Percentiles rank a stretch among this genome's conserved stretches.
Evolutionary conservation across 139 green algal species (phyloP).

Genomic region (Diplosphaera chodatii): DNA sequence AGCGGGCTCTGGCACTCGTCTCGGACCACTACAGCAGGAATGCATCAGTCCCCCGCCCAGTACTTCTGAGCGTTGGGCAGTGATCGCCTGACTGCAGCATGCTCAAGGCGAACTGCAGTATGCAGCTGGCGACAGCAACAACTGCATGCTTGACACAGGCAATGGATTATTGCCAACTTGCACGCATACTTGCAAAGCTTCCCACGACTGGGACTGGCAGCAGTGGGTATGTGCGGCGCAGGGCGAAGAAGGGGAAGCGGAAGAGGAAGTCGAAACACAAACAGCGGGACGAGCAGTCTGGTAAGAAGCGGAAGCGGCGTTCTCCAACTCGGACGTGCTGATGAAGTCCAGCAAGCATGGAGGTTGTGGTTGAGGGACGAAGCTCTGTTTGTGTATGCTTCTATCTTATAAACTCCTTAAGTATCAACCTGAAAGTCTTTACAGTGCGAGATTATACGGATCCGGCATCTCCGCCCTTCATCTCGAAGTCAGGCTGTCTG

Average conservation of each 20-base stretch:
- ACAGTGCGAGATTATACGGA: too few species aligned
- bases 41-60: background rate
- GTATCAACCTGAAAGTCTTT: too few species aligned
- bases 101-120: too few species aligned
- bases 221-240: background rate
- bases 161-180: background rate
- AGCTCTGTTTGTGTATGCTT: too few species aligned
- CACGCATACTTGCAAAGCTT: background rate
- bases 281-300: background rate
- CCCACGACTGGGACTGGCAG: background rate
- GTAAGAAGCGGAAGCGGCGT: background rate
- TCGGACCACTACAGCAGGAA: conserved; percentile 19
- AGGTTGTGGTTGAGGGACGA: background rate
- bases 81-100: too few species aligned
- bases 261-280: background rate
- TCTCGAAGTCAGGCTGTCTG: too few species aligned
- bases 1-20: conserved; percentile 17
- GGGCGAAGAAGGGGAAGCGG: background rate
- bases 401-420: too few species aligned
- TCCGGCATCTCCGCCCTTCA: too few species aligned
- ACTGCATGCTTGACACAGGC: too few species aligned
- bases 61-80: too few species aligned
- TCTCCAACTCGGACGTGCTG: too few species aligned
- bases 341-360: background rate
- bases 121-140: too few species aligned